phyloP scores from a whole-genome alignment of 306 rosid genomes.

The Ochetophila trinervis region DNA sequence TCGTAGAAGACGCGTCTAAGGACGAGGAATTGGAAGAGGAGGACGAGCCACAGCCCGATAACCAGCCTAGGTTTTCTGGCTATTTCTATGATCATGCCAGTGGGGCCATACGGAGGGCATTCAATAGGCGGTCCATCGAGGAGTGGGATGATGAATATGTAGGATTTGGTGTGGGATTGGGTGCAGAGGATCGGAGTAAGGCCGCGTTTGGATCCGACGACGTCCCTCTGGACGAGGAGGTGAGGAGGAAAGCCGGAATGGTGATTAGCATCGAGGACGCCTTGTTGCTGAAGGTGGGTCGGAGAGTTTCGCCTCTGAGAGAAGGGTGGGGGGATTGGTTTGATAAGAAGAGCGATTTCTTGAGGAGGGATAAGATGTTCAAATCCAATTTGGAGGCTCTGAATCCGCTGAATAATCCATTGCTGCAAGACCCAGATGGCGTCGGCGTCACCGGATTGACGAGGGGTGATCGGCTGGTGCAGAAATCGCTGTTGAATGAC shows the following conservation, averaged over 20 bases:
- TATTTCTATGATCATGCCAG: constrained; percentile 67
- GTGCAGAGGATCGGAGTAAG: constrained; percentile 45
- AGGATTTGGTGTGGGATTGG: constrained; percentile 37
- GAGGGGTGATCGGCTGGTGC: constrained; percentile 53
- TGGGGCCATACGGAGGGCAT: constrained; percentile 53
- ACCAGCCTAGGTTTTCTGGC: constrained; percentile 35
- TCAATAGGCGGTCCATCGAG: constrained; percentile 44
- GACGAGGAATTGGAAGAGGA: constrained; percentile 52
- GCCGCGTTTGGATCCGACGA: constrained; percentile 76
- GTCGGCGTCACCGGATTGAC: constrained; percentile 47
- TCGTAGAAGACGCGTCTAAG: constrained; percentile 26
- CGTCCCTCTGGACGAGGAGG: constrained; percentile 54
- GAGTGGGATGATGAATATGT: constrained; percentile 45
- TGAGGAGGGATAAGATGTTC: constrained; percentile 74
- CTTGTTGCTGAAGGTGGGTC: constrained; percentile 51
- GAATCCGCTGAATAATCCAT: constrained; percentile 60
- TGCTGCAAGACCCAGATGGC: constrained; percentile 80
- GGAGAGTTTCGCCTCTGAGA: constrained; percentile 57
- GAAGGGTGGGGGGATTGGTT: constrained; percentile 94
- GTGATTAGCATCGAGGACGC: constrained; percentile 59
- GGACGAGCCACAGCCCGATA: constrained; percentile 41
- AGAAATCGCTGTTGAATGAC: constrained; percentile 60
- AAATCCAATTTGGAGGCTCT: constrained; percentile 59
- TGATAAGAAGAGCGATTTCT: constrained; percentile 61
- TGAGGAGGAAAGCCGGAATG: constrained; percentile 32